These are phyloP conservation scores for Nicotiana benthamiana DNA, from an alignment of 257 asterid species.

Conservation along the genomic window DNA sequence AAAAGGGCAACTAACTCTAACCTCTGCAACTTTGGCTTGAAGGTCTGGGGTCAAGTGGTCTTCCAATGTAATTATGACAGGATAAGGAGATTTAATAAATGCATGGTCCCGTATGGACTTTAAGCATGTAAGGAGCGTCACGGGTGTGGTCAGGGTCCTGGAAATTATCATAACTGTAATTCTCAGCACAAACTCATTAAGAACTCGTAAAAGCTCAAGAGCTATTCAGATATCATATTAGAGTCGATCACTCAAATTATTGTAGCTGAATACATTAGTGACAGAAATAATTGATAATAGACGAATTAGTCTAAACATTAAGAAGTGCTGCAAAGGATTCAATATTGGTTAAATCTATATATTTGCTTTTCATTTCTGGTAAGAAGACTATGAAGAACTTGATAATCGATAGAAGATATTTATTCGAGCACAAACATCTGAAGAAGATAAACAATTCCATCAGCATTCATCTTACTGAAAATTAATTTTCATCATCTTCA, in stretches of 20 bases:
- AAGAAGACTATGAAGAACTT: neutral
- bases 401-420: neutral
- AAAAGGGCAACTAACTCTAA: constrained; percentile 18
- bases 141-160: constrained; percentile 89
- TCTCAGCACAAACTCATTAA: neutral
- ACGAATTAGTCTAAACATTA: neutral
- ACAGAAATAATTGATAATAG: neutral
- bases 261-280: too few relatives aligned
- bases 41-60: constrained; percentile 88
- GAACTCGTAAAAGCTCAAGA: neutral
- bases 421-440: neutral
- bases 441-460: neutral
- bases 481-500: neutral
- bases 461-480: neutral
- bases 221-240: neutral
- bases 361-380: neutral
- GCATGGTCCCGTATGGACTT: constrained; percentile 73
- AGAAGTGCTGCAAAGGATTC: neutral
- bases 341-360: neutral
- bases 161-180: constrained; percentile 14
- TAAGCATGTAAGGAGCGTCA: constrained; percentile 62
- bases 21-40: constrained; percentile 93
- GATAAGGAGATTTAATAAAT: constrained; percentile 72
- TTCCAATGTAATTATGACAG: constrained; percentile 82
- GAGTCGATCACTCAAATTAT: neutral